Evolutionary conservation across 208 protist species (phyloP).

Genomic region (Trypanosoma mega): DNA sequence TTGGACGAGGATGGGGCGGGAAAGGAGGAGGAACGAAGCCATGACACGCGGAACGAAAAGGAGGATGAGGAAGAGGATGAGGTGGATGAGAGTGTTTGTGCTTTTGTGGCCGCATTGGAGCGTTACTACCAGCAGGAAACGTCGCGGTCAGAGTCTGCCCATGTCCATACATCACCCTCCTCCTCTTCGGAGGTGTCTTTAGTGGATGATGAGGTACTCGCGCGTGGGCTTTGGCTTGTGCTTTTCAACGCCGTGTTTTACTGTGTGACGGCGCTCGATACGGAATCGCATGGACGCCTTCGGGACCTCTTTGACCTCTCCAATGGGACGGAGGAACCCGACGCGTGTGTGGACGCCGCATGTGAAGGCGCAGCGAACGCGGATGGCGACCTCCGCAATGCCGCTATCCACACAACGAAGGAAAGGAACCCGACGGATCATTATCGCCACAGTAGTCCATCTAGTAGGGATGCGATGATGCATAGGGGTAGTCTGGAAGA

Average conservation of each 20-base stretch:
- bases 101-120: conserved; percentile 9
- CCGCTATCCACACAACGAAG: background rate
- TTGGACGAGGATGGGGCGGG: background rate
- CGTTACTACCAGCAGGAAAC: conserved; percentile 8
- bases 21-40: conserved; percentile 3
- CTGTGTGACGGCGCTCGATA: conserved; percentile 40
- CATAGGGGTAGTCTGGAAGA: too few relatives aligned
- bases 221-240: conserved; percentile 43
- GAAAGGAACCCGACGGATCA: too few relatives aligned
- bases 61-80: conserved; percentile 1
- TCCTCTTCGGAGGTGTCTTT: conserved; percentile 12
- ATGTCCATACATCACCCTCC: background rate
- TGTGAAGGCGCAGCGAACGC: background rate
- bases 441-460: too few relatives aligned
- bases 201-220: conserved; percentile 21
- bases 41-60: too few relatives aligned
- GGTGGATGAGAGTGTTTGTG: conserved; percentile 18
- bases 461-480: too few relatives aligned
- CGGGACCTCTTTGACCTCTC: conserved; percentile 32
- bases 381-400: background rate
- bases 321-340: conserved; percentile 31
- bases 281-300: background rate
- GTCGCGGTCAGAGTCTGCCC: background rate
- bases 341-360: conserved; percentile 19
- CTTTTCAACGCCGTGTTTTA: conserved; percentile 73